A percentile compares a stretch with the other conserved stretches of the same genome.
Evolutionary conservation across 257 asterid genomes (phyloP).

Genomic region (Voacanga thouarsii): DNA sequence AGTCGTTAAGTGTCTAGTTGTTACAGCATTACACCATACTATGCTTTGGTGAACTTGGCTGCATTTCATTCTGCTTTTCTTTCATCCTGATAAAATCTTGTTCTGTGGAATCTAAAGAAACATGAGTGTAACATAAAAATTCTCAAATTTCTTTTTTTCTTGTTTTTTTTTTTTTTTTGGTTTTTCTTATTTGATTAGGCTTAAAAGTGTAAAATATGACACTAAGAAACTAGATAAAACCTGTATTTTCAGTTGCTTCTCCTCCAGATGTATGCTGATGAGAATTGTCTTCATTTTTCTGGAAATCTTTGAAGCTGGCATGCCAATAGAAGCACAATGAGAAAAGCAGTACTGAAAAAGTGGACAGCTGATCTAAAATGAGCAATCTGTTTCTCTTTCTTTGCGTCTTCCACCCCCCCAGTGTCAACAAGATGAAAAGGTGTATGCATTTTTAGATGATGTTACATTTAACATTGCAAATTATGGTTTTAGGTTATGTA

Average conservation of each 20-base stretch:
- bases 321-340: background rate
- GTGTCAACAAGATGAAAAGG: background rate
- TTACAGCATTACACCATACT: background rate
- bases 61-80: background rate
- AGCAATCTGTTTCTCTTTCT: background rate
- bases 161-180: too few species aligned
- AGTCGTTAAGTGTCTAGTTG: background rate
- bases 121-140: background rate
- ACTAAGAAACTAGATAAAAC: background rate
- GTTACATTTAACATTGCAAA: background rate
- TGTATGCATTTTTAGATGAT: background rate
- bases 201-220: background rate
- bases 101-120: constrained; percentile 33
- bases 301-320: constrained; percentile 19
- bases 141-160: too few species aligned
- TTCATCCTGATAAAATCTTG: background rate
- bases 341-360: background rate
- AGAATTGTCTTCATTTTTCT: constrained; percentile 6
- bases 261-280: constrained; percentile 4
- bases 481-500: background rate
- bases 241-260: constrained; percentile 9
- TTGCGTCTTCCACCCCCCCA: background rate
- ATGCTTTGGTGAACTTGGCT: background rate
- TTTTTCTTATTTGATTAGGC: background rate
- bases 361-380: background rate